Evolutionary conservation across 208 protist species (phyloP), one percentile per base, ranked within the genome.

Genomic region (Endotrypanum monterogeii): DNA sequence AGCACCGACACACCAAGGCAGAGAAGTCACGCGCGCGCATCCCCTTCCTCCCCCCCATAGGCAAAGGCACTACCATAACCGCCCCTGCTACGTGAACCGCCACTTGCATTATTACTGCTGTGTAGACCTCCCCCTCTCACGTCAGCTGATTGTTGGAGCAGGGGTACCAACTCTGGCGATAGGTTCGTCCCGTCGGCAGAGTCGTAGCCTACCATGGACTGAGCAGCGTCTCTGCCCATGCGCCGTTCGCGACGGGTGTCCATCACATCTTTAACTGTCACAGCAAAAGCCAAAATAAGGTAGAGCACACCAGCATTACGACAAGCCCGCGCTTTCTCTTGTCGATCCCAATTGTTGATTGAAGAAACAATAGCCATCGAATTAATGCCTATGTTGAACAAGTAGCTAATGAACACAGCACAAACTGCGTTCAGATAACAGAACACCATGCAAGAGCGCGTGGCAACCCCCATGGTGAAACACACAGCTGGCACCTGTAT

Each of bases 341-440:
- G 48, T 18, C 78, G 71, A 50, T 94, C 82, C 89, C 92, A 96
- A 1, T 86, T 79, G 61, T 86, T 79, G 28, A 71, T 72, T 2
- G 74, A 67, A 0, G 89, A 83, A 6, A 75, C 80, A 44, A 96
- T 84, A 11, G 87, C 83, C 68, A 96, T 85, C 18, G 92, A 91
- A 23, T 56, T 80, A 44, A 96, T 89, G 48, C 85, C 83, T 12
- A 89, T 72, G 37, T 88, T 71, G 71, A 96, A 93, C 66, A 89
- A 78, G 78, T 91, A 93, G 46, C 82, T 86, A 69, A 96, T 86
- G 28, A 96, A 73, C n/a, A 94, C 88, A 1, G 82, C 89, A 48
- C 84, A 90, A 9, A 83, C 81, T 28, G 80, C 84, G 71, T 91
- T 96, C 8, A 91, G 71, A 75, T 82, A 91, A 63, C 88, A 91